Conservation (phyloP, 2,329 filamentous ascomycete species). For the Colletotrichum siamense region DNA sequence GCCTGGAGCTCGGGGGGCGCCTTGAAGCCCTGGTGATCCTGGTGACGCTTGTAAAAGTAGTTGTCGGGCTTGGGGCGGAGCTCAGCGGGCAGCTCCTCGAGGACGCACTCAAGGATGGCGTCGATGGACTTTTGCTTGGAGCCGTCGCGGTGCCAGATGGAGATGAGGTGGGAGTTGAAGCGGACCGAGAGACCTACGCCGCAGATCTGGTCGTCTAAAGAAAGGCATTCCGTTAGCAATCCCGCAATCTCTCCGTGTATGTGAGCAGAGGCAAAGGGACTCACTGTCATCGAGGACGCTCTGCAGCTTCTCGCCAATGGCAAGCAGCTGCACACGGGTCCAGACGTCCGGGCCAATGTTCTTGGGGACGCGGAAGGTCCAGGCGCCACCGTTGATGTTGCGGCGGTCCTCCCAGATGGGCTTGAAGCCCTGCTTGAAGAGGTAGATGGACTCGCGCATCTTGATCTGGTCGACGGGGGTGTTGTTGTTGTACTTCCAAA, state of each 20-base stretch:
- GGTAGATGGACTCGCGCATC: slow-evolving; percentile 78
- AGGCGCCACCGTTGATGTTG: slow-evolving; percentile 85
- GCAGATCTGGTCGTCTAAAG: slow-evolving; percentile 81
- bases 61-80: slow-evolving; percentile 73
- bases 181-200: slow-evolving; percentile 87
- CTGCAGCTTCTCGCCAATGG: slow-evolving; percentile 83
- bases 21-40: slow-evolving; percentile 84
- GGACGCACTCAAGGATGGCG: slow-evolving; percentile 73
- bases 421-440: slow-evolving; percentile 79
- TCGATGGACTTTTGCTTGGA: slow-evolving; percentile 81
- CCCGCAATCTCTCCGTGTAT: neutral
- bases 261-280: slow-evolving; percentile 25
- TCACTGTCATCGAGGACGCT: slow-evolving; percentile 72
- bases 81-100: slow-evolving; percentile 76
- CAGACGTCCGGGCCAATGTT: slow-evolving; percentile 74
- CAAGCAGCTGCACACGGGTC: slow-evolving; percentile 81
- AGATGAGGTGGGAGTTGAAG: slow-evolving; percentile 88
- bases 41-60: slow-evolving; percentile 89
- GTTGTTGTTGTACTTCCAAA: slow-evolving; percentile 85
- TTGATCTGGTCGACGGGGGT: slow-evolving; percentile 78
- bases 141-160: slow-evolving; percentile 91
- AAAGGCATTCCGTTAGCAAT: neutral
- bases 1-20: slow-evolving; percentile 64
- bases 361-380: slow-evolving; percentile 92
- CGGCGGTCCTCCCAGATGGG: slow-evolving; percentile 87